phyloP scores from a whole-genome alignment of 2,329 filamentous ascomycete species.

The Ceratocystis cubensis region DNA sequence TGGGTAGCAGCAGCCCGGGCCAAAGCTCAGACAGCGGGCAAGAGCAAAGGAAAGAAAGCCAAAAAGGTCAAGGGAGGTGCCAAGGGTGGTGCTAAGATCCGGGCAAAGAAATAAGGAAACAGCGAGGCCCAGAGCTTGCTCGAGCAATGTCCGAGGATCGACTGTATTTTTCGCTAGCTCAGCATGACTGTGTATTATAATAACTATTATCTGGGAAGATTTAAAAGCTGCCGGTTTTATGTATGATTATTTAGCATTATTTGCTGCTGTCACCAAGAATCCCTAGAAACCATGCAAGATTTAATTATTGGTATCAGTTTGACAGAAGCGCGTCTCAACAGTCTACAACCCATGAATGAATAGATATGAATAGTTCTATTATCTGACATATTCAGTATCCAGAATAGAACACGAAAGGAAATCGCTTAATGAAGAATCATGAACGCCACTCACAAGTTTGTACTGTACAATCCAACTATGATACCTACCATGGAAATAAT shows the following conservation, averaged over 20 bases:
- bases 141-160: not conserved
- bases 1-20: slow-evolving; percentile 24
- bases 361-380: not conserved
- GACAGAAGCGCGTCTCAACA: not conserved
- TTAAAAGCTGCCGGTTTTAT: not conserved
- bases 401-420: not conserved
- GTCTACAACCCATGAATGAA: not conserved
- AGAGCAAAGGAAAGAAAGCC: slow-evolving; percentile 28
- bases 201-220: not conserved
- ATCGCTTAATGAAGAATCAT: not conserved
- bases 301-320: not conserved
- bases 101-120: slow-evolving; percentile 17
- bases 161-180: slow-evolving; percentile 1
- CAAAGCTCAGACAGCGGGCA: slow-evolving; percentile 26
- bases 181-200: slow-evolving; percentile 7
- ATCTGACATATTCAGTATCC: not conserved
- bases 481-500: not conserved
- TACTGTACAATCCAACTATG: slow-evolving; percentile 1
- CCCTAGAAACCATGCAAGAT: not conserved
- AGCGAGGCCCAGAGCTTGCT: not conserved
- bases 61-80: slow-evolving; percentile 31
- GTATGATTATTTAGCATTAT: not conserved
- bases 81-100: slow-evolving; percentile 30
- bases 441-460: not conserved
- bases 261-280: not conserved